Evolutionary conservation across 2,329 filamentous ascomycete genomes (phyloP), one percentile per base, ranked within the genome.

Genomic region (Zymoseptoria crescenta): DNA sequence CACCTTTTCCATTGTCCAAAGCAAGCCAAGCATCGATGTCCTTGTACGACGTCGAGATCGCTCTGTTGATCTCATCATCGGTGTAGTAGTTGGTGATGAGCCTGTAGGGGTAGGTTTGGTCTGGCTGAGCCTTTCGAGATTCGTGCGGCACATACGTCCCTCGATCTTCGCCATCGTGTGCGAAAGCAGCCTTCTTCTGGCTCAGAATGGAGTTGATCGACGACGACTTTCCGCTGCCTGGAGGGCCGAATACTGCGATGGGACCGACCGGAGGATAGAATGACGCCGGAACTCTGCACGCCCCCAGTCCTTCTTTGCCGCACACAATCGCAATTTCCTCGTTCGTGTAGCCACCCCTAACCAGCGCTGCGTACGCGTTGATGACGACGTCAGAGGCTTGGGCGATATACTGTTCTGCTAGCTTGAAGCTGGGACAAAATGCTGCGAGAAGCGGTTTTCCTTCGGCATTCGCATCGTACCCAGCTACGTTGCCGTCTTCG

Each of bases 141-240:
- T 61, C 61, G 19, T 54, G 49, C 13, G 54, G 28, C 8, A 63
- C 49, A 48, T 60, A 63, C 1, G 61, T 63, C 8, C 61, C 61
- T 7, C 61, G 58, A 21, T 61, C 59, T 9, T 49, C 21, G 30
- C 59, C 61, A 29, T 54, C 51, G 49, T 58, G 54, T 48, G 56
- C 58, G 41, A 58, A 59, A 3, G 58, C 61, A 13, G 49, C 52
- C 21, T 54, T 54, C 5, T 30, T 49, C 24, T 60, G 29, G 9
- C 52, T 50, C 19, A 59, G 41, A 4, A 66, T 24, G 2, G 55
- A 29, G 21, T 57, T 63, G 8, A 64, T 55, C 9, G 55, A 49
- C 0, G 56, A 57, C 1, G 62, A 63, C 27, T 66, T 66, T n/a
- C 64, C 64, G 20, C 60, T 64, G 2, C 62, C 64, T 16, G 64